A percentile compares a stretch with the other conserved stretches of the same genome.
Conservation (phyloP, 495 filamentous ascomycete species). For the Parathielavia appendiculata region DNA sequence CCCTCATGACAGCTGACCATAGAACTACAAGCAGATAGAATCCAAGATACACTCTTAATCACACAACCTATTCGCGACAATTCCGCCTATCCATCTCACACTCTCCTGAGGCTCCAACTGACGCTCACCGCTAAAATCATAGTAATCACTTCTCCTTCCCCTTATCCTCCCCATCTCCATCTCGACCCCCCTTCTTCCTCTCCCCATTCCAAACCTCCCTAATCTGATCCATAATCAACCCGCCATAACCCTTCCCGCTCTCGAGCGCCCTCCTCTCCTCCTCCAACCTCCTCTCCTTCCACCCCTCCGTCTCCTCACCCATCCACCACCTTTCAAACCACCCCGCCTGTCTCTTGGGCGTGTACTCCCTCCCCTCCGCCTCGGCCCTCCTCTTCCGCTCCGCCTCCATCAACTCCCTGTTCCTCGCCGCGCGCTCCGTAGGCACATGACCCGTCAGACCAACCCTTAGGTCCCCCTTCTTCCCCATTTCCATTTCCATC, state of each 20-base stretch:
- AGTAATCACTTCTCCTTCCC: background rate
- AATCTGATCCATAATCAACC: constrained; percentile 78
- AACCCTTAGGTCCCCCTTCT: background rate
- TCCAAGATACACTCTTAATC: no score
- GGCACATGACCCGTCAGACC: constrained; percentile 22
- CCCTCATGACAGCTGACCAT: no score
- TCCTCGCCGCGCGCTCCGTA: constrained; percentile 54
- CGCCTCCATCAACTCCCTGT: constrained; percentile 42
- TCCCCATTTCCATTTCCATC: background rate
- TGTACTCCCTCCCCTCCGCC: constrained; percentile 26
- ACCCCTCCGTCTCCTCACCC: constrained; percentile 64
- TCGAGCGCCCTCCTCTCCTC: constrained; percentile 69
- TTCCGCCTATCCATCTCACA: background rate
- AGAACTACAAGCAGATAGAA: no score
- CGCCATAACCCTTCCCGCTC: constrained; percentile 74
- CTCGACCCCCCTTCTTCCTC: constrained; percentile 21
- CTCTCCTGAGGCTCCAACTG: background rate
- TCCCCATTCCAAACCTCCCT: constrained; percentile 63
- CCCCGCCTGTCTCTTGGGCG: constrained; percentile 25
- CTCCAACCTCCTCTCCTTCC: constrained; percentile 65
- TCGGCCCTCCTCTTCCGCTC: constrained; percentile 40
- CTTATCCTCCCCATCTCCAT: constrained; percentile 5
- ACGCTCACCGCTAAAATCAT: no score
- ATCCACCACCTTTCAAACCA: constrained; percentile 51
- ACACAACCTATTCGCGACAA: no score